Evolutionary conservation across 2,329 filamentous ascomycete genomes (phyloP), one percentile per base, ranked within the genome.

Genomic region (Penicillium brasilianum): DNA sequence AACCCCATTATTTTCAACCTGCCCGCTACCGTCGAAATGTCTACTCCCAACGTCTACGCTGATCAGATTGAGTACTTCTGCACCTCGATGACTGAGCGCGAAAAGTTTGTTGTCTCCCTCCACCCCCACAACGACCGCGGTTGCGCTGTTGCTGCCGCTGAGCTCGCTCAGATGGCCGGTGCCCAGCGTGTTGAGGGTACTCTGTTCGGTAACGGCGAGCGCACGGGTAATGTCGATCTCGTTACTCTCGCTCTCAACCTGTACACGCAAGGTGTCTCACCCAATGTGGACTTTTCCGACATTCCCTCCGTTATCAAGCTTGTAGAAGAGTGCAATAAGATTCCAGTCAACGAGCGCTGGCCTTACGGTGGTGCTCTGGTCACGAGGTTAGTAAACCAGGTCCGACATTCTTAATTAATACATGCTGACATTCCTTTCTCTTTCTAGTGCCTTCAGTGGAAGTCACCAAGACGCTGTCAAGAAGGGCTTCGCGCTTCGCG

Each of bases 51-150:
- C 75, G 86, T 97, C 51, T 99, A 95, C 76, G 95, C 95, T 53
- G 95, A 99, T 74, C 90, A 96, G 80, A 91, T 99, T 64, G 95
- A 99, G 77, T 96, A 92, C 80, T 99, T 99, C 79, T 96, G 92
- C 82, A 87, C 84, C 55, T 85, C 94, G 75, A 93, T 98, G 73
- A 85, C 85, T 0, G 90, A 97, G 77, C 85, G 93, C 55, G 90
- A 97, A 72, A 95, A 93, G 81, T 85, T 97, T 54, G 91, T 89
- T 71, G 90, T 98, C 9, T 96, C 91, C 63, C 85, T 98, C 57
- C 95, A 98, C 76, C 91, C 92, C 9, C 94, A 99, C 80, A 98
- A 98, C 74, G 95, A 98, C 77, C 86, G 95, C 64, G 94, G 94
- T 22, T 96, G 91, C 69, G 93, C 92, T 3, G 88, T 95, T 16